Evolutionary conservation across 139 green algal genomes (phyloP).

Genomic region (Coelastrella sp.): DNA sequence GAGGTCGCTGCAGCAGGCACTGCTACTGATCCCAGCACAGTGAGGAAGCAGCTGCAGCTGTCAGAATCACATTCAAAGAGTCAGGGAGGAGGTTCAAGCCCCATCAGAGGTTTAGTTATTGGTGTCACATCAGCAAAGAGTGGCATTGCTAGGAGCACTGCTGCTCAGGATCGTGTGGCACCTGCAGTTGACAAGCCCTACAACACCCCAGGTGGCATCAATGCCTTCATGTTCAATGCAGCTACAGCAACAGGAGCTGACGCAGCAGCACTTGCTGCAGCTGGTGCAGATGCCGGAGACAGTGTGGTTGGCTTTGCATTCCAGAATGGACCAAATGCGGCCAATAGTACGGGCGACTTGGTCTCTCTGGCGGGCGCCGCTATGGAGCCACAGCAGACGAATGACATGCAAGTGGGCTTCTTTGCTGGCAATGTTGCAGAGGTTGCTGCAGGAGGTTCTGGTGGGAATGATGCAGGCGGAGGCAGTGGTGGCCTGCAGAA

Average conservation of each 20-base stretch:
- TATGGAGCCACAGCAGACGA: not conserved
- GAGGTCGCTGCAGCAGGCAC: conserved; percentile 1
- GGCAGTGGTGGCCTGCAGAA: not conserved
- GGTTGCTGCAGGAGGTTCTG: not conserved
- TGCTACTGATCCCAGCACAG: not conserved
- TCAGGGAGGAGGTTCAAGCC: not conserved
- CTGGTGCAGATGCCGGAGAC: not conserved
- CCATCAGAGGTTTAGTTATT: not conserved
- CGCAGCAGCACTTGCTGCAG: not conserved
- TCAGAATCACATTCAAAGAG: not conserved
- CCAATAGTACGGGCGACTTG: not conserved
- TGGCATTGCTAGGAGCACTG: conserved; percentile 6
- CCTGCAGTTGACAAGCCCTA: not conserved
- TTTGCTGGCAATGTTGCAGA: not conserved
- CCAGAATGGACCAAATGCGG: not conserved
- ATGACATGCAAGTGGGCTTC: not conserved
- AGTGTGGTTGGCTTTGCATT: not conserved
- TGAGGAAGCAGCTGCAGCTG: conserved; percentile 18
- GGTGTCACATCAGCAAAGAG: not conserved
- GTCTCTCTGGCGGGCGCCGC: not conserved
- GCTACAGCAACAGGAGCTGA: not conserved
- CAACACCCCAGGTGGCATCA: conserved; percentile 38
- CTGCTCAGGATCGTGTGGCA: not conserved
- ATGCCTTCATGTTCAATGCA: conserved; percentile 40
- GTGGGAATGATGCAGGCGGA: not conserved